Evolutionary conservation across 306 rosid species (phyloP).

Genomic region (Fragaria ananassa): DNA sequence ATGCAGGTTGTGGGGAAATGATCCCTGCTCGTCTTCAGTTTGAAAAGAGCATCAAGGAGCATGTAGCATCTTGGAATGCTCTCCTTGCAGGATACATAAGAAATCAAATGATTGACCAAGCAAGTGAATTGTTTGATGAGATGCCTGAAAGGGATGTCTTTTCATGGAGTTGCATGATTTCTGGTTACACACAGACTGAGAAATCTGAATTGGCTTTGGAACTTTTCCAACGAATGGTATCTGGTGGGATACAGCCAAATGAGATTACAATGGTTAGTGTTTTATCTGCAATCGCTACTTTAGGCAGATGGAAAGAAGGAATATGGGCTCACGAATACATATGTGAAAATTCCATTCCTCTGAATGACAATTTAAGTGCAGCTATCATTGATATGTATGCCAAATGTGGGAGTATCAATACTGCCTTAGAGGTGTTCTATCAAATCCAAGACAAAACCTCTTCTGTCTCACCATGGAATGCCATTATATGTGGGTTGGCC

Average conservation of each 20-base stretch:
- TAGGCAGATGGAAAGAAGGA: constrained; percentile 69
- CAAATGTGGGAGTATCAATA: constrained; percentile 75
- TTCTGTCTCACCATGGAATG: constrained; percentile 85
- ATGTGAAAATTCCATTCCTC: constrained; percentile 46
- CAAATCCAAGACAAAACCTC: constrained; percentile 43
- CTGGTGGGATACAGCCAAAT: constrained; percentile 57
- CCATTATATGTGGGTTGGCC: constrained; percentile 81
- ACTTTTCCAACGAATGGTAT: constrained; percentile 68
- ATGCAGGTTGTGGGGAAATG: constrained; percentile 68
- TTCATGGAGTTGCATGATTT: constrained; percentile 84
- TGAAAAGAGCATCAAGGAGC: constrained; percentile 58
- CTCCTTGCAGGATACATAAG: constrained; percentile 65
- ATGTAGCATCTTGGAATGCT: constrained; percentile 77
- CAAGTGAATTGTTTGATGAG: constrained; percentile 50
- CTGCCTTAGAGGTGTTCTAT: constrained; percentile 62
- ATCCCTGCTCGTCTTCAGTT: constrained; percentile 60
- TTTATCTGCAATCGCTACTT: constrained; percentile 73
- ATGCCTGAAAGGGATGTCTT: constrained; percentile 81
- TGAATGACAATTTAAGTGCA: constrained; percentile 73
- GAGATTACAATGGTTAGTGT: constrained; percentile 91
- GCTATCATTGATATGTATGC: constrained; percentile 88
- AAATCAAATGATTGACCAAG: constrained; percentile 57
- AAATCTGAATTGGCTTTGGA: constrained; percentile 68
- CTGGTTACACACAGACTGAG: constrained; percentile 72
- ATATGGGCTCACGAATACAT: constrained; percentile 69